Conservation (phyloP, 148 eudicot genomes). For the Nyssa sinensis region DNA sequence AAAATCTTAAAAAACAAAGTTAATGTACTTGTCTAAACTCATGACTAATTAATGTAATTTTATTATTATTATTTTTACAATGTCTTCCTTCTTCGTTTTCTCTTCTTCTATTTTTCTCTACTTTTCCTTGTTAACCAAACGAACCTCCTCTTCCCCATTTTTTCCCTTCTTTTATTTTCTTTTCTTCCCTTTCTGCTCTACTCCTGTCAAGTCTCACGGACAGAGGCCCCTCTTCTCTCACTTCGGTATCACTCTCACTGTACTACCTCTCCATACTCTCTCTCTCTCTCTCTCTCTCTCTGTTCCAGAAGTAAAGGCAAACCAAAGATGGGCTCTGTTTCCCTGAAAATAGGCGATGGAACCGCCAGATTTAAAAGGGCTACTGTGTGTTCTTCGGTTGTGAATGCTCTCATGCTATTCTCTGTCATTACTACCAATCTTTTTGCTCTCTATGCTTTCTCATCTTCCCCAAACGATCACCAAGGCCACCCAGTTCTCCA, state of each 20-base stretch:
- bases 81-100: no score
- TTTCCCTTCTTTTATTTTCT: no score
- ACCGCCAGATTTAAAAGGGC: slow-evolving; percentile 89
- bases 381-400: slow-evolving; percentile 73
- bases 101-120: no score
- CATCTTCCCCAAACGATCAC: slow-evolving; percentile 43
- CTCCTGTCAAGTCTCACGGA: no score
- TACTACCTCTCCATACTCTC: slow-evolving; percentile 1
- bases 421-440: slow-evolving; percentile 88
- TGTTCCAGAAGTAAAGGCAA: slow-evolving; percentile 1
- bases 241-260: no score
- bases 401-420: slow-evolving; percentile 77
- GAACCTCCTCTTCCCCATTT: no score
- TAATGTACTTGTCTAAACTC: no score
- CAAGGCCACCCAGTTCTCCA: slow-evolving; percentile 27
- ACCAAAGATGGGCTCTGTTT: slow-evolving; percentile 77
- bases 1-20: no score
- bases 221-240: no score
- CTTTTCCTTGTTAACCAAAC: no score
- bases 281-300: slow-evolving; percentile 2
- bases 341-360: slow-evolving; percentile 91
- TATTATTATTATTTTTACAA: no score
- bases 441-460: slow-evolving; percentile 90
- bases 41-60: no score
- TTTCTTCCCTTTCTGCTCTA: neutral